Conservation (phyloP, 495 filamentous ascomycete species). For the Cercophora scortea region DNA sequence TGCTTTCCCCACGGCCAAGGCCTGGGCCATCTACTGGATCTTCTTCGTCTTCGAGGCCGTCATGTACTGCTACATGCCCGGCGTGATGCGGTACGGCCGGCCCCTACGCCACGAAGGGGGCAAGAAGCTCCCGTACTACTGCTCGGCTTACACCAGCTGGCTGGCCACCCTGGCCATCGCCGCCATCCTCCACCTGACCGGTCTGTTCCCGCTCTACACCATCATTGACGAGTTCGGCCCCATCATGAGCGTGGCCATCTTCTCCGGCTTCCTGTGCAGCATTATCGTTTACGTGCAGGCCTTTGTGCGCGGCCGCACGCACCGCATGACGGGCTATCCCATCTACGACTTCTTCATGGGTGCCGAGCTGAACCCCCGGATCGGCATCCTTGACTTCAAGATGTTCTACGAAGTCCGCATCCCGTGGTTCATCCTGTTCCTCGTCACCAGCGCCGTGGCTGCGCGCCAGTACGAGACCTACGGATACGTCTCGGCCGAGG, state of each 20-base stretch:
- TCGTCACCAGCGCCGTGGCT: constrained; percentile 67
- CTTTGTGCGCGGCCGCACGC: constrained; percentile 66
- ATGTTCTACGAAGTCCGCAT: constrained; percentile 99
- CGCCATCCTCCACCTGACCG: constrained; percentile 63
- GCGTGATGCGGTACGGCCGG: constrained; percentile 76
- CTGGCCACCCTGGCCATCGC: constrained; percentile 73
- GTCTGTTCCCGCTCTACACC: constrained; percentile 84
- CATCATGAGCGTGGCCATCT: constrained; percentile 80
- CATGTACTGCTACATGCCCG: constrained; percentile 78
- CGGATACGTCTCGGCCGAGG: constrained; percentile 87
- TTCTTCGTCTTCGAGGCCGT: constrained; percentile 79
- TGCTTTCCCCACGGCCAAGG: constrained; percentile 69
- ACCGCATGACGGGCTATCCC: constrained; percentile 86
- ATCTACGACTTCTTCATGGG: constrained; percentile 99
- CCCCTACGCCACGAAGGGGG: constrained; percentile 74
- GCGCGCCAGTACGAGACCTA: constrained; percentile 82
- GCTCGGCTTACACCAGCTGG: constrained; percentile 78
- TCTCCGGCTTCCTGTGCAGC: constrained; percentile 74
- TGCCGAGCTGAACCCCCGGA: constrained; percentile 89
- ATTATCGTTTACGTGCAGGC: constrained; percentile 81
- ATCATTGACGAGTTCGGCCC: constrained; percentile 94
- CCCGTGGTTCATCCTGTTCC: constrained; percentile 90
- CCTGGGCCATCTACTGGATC: constrained; percentile 88
- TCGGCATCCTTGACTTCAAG: constrained; percentile 91
- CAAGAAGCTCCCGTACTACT: constrained; percentile 85